phyloP scores from a whole-genome alignment of 225 moss, liverwort and hornwort species.

The Takakia lepidozioides region DNA sequence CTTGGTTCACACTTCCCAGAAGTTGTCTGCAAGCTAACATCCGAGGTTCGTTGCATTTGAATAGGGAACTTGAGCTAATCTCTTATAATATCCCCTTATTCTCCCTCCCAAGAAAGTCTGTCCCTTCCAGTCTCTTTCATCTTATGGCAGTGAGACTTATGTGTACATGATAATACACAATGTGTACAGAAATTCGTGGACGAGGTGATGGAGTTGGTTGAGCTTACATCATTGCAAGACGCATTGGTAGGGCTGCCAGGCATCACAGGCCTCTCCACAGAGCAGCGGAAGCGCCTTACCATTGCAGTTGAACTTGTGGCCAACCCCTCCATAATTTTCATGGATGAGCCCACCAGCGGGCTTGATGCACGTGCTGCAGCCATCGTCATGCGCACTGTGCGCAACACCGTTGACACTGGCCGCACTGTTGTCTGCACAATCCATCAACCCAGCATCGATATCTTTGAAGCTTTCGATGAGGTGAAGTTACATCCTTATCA shows the following conservation, averaged over 20 bases:
- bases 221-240: constrained; percentile 55
- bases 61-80: no score
- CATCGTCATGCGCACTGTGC: constrained; percentile 85
- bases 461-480: constrained; percentile 94
- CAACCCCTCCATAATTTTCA: constrained; percentile 82
- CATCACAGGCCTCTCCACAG: constrained; percentile 71
- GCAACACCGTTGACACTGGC: constrained; percentile 83
- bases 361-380: constrained; percentile 97
- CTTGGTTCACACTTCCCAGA: no score
- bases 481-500: no score
- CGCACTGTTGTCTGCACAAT: constrained; percentile 93
- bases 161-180: no score
- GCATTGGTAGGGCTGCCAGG: constrained; percentile 84
- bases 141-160: no score
- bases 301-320: constrained; percentile 73
- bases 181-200: constrained; percentile 78
- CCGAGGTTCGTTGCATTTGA: no score
- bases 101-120: no score
- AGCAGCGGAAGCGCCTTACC: constrained; percentile 71
- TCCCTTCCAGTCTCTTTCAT: no score
- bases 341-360: constrained; percentile 97
- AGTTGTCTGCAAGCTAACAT: no score
- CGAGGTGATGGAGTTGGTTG: constrained; percentile 91
- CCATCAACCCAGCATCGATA: constrained; percentile 96
- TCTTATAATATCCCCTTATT: no score